These are phyloP conservation scores for Delitschia confertaspora DNA, from an alignment of 495 filamentous ascomycete genomes.

Conservation along the genomic window DNA sequence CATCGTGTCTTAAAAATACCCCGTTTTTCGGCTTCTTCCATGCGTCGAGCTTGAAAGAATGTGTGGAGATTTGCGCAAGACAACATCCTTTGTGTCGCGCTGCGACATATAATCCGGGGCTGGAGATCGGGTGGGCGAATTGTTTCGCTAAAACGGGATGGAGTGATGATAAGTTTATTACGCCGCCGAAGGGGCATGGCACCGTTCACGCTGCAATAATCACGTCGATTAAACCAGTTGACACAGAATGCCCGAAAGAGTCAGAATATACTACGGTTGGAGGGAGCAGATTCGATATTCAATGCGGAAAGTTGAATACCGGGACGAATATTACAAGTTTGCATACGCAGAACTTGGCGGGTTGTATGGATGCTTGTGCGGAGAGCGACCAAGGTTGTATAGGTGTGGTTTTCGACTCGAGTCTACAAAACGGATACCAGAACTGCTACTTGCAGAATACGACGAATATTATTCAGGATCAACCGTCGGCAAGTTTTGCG, in stretches of 20 bases:
- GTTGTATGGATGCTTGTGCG: constrained; percentile 17
- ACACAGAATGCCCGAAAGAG: constrained; percentile 9
- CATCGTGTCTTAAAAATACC: neutral
- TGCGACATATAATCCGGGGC: constrained; percentile 8
- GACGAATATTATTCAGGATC: constrained; percentile 4
- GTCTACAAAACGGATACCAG: constrained; percentile 10
- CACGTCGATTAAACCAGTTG: constrained; percentile 7
- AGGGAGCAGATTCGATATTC: constrained; percentile 10
- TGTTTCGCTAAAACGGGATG: constrained; percentile 18
- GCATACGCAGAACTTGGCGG: constrained; percentile 10
- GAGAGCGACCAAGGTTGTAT: constrained; percentile 9
- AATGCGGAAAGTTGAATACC: constrained; percentile 14
- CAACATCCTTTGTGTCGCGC: constrained; percentile 15
- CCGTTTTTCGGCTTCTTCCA: constrained; percentile 14
- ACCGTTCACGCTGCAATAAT: constrained; percentile 10
- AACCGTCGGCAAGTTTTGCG: constrained; percentile 10
- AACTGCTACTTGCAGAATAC: constrained; percentile 25
- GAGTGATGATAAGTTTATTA: neutral
- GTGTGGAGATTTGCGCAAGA: constrained; percentile 11
- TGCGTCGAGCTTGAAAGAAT: constrained; percentile 15
- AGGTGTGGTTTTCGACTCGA: constrained; percentile 14
- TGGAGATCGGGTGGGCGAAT: constrained; percentile 17
- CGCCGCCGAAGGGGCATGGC: neutral
- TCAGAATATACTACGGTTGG: constrained; percentile 1
- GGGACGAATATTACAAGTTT: constrained; percentile 11